Conservation (phyloP, 148 eudicot species). For the Spergularia bocconei region DNA sequence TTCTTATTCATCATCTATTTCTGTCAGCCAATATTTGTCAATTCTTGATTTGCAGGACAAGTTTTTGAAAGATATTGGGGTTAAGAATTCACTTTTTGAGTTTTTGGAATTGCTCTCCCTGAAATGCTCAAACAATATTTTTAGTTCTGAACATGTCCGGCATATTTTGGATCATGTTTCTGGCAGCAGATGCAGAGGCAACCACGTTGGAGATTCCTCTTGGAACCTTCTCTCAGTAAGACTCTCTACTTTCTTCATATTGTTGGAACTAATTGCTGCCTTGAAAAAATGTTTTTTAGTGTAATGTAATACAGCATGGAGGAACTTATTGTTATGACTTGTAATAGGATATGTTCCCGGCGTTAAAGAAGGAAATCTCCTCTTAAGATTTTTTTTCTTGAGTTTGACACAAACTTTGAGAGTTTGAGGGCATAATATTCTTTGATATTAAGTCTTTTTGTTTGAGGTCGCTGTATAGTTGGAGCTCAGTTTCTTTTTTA, state of each 20-base stretch:
- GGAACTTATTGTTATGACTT: neutral
- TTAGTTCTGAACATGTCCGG: constrained; percentile 62
- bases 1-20: neutral
- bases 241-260: constrained; percentile 10
- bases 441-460: neutral
- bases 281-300: neutral
- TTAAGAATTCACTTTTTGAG: constrained; percentile 50
- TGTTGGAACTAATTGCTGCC: constrained; percentile 1
- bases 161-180: constrained; percentile 54
- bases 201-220: constrained; percentile 35
- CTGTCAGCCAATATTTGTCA: neutral
- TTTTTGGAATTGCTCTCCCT: constrained; percentile 59
- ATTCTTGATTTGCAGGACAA: constrained; percentile 50
- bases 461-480: neutral
- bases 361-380: neutral
- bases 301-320: neutral
- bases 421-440: no score
- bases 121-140: constrained; percentile 68
- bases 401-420: neutral
- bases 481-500: neutral
- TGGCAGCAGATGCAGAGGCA: constrained; percentile 30
- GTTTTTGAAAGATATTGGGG: constrained; percentile 50
- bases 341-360: no score
- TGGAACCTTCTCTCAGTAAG: constrained; percentile 72
- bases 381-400: neutral